These are phyloP conservation scores for Chlorella sp. DNA, from an alignment of 139 green algal genomes.

Conservation along the genomic window DNA sequence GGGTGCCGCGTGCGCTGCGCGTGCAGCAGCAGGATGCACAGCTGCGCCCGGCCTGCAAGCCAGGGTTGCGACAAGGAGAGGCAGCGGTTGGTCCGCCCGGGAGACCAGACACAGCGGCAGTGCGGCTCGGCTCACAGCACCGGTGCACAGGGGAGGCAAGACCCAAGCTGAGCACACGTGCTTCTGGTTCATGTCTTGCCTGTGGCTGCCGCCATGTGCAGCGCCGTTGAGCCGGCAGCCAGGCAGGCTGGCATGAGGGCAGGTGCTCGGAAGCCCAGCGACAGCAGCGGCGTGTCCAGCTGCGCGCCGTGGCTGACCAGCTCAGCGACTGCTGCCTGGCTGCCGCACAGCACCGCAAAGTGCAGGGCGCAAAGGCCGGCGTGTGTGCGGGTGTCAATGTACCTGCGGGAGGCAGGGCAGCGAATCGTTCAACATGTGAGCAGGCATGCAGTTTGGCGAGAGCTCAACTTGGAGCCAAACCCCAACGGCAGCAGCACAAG, in stretches of 20 bases:
- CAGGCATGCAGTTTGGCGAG: no score
- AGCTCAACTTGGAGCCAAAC: no score
- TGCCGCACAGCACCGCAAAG: constrained; percentile 22
- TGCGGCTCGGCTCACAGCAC: no score
- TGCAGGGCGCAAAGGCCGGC: constrained; percentile 25
- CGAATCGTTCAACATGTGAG: no score
- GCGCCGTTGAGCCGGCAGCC: neutral
- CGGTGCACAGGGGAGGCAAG: no score
- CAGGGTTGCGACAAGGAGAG: no score
- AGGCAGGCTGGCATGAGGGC: neutral
- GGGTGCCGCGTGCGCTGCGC: constrained; percentile 31
- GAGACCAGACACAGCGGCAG: no score
- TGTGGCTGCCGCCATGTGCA: constrained; percentile 29
- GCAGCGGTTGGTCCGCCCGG: no score
- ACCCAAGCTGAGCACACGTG: no score
- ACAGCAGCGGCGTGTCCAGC: constrained; percentile 29
- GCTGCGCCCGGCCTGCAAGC: neutral
- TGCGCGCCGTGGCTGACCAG: constrained; percentile 14
- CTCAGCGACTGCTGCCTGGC: constrained; percentile 7
- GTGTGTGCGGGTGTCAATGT: constrained; percentile 18
- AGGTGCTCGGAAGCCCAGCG: neutral
- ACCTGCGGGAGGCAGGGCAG: neutral
- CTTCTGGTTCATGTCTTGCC: no score
- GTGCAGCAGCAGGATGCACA: constrained; percentile 9
- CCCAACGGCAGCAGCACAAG: no score